These are phyloP conservation scores for Allium fistulosum DNA, from an alignment of 106 monocot genomes.

Conservation along the genomic window DNA sequence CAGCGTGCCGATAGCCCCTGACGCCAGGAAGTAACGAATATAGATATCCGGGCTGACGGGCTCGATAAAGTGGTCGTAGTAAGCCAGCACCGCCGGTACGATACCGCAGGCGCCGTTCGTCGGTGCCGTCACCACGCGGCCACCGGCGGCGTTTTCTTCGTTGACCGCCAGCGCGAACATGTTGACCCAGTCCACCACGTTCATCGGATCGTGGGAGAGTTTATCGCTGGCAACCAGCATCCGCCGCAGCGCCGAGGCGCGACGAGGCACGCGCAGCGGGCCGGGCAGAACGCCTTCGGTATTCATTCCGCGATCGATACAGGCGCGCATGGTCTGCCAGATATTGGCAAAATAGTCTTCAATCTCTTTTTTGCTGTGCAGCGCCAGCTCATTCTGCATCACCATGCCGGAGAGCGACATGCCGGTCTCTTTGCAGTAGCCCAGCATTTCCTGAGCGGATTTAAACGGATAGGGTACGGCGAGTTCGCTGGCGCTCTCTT, in stretches of 20 bases:
- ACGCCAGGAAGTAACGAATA: not conserved
- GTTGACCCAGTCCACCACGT: not conserved
- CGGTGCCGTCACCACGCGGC: slow-evolving; percentile 5
- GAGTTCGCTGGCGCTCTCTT: not conserved
- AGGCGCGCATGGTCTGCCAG: not conserved
- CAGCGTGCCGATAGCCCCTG: not conserved
- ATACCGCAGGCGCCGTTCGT: not conserved
- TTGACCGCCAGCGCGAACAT: not conserved
- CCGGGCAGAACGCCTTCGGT: not conserved
- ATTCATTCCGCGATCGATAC: not conserved
- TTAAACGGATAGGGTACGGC: not conserved
- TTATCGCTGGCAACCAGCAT: not conserved
- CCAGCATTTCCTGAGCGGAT: not conserved
- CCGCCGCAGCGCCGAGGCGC: not conserved
- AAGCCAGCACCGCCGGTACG: slow-evolving; percentile 2
- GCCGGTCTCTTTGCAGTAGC: not conserved
- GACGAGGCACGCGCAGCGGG: not conserved
- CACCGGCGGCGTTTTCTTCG: too few species aligned
- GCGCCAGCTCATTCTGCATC: not conserved
- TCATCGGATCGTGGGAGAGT: not conserved
- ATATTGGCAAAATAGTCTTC: not conserved
- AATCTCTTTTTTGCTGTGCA: not conserved
- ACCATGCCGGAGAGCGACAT: slow-evolving; percentile 1
- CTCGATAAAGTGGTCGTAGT: not conserved
- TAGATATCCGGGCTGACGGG: not conserved